Evolutionary conservation across 495 filamentous ascomycete genomes (phyloP).

Genomic region (Talaromyces ruber): DNA sequence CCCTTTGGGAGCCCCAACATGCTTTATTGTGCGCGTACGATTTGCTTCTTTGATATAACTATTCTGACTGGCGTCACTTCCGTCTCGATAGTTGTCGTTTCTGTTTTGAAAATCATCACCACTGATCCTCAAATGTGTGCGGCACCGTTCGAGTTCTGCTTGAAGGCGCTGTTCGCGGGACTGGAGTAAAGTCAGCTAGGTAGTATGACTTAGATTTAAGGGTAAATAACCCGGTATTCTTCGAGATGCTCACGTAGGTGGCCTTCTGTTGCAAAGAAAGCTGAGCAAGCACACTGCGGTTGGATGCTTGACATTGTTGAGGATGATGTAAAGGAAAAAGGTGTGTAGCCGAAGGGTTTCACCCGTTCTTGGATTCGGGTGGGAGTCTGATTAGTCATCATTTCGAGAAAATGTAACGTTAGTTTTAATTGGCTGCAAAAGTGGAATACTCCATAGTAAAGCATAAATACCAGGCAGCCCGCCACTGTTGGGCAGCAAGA

Average conservation of each 20-base stretch:
- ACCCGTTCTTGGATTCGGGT: conserved; percentile 4
- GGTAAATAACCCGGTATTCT: conserved; percentile 14
- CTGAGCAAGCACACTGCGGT: conserved; percentile 14
- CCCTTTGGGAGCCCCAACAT: conserved; percentile 8
- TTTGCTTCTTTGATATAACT: conserved; percentile 1
- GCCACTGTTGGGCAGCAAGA: conserved; percentile 9
- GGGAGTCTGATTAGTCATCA: conserved; percentile 8
- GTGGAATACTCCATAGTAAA: no score
- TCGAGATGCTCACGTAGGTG: conserved; percentile 11
- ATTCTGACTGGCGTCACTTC: conserved; percentile 8
- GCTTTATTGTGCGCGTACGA: conserved; percentile 5
- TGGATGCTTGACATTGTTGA: conserved; percentile 12
- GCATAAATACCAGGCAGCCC: conserved; percentile 8
- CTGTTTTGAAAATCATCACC: conserved; percentile 10
- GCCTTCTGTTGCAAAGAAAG: conserved; percentile 12
- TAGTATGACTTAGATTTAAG: conserved; percentile 3
- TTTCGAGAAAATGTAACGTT: conserved; percentile 1
- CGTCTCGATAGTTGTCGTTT: conserved; percentile 10
- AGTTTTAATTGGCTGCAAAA: no score
- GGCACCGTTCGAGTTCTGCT: conserved; percentile 12
- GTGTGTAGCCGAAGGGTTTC: not conserved
- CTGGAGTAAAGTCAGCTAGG: conserved; percentile 13
- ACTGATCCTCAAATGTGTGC: conserved; percentile 11
- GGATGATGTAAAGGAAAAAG: conserved; percentile 8
- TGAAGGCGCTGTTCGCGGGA: conserved; percentile 10